Base-by-base conservation (phyloP, 352 stramenopile genomes). In the Globisporangium carolinianum region DNA sequence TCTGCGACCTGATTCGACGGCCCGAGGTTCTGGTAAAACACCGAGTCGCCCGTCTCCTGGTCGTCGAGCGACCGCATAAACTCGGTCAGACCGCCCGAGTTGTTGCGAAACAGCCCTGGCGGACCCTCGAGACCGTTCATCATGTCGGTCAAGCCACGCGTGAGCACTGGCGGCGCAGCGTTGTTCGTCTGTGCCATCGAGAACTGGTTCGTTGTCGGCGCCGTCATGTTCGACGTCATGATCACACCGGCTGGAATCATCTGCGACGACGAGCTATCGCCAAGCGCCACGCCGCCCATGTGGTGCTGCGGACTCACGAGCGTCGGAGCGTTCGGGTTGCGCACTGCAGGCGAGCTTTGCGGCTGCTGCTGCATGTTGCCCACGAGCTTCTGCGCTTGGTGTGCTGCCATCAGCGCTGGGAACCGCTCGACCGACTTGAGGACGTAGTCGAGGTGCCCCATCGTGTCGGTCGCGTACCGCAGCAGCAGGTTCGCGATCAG, bases 401-500 rank as follows among this genome's bases (percentile, higher is more conserved):
- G 71, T 6, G 76, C 73, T 0, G 75, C 79, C 52, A 89, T 71
- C 38, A 89, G 72, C n/a, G 69, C 67, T 24, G 79, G 82, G 50
- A 89, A 82, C 12, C 72, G 75, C 53, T 93, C 83, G 47, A 89
- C 84, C 0, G 80, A 77, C 58, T 91, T 93, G 41, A 93, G 73
- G 41, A 93, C 70, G 32, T 81, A 87, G 55, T 93, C 79, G 17
- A 91, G 66, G 43, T 91, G 79, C 4, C 75, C 68, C 66, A 89
- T 86, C 0, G 83, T 93, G 47, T 90, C 79, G 7, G 83, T 91
- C 17, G 79, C 79, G 58, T 93, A 93, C 24, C 76, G 86, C 37
- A 93, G 70, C 53, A 93, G 57, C 12, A 93, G 61, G 62, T 93
- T 93, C 7, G 83, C 83, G 41, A 94, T 91, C 51, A 91, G 48